Base-by-base conservation (phyloP, 78 protist genomes). In the Capsaspora owczarzaki region DNA sequence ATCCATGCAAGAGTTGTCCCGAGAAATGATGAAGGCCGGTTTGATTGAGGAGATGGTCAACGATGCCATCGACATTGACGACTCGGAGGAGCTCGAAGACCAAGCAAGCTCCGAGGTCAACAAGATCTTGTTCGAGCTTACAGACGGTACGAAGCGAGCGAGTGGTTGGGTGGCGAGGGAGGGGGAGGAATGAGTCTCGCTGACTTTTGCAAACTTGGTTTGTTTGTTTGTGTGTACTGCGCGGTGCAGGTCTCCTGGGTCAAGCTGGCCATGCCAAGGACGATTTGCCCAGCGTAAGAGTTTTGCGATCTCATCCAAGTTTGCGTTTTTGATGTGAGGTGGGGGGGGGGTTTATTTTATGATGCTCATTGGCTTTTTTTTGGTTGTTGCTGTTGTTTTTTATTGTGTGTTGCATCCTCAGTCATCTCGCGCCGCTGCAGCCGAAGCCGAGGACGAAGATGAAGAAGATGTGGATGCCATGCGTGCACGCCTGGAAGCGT, bases 1-100 rank as follows among this genome's bases (percentile, higher is more conserved):
- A 1, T 2, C 14, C 25, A 63, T 63, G 72, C 2, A 16, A 41
- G 72, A n/a, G 72, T 16, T 63, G 72, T 31, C 14, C 42, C 37
- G 41, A 14, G 72, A 63, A 16, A 63, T 63, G 72, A 63, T 63
- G 72, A 63, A 63, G 41, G 72, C 72, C 31, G 72, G 72, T 31
- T 14, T 63, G 20, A 63, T 63, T 63, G 72, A 63, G 20, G 72
- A 63, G 72, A 63, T 63, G 72, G 5, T 63, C 42, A 41, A 63
- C 6, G 72, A 63, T 16, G 41, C 72, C 8, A 63, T 63, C 35
- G 31, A 10, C 37, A 35, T 4, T 23, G 72, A 2, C 8, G 72
- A 63, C 37, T 3, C 2, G 31, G 72, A 63, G 42, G 72, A 63
- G 37, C 20, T 63, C 31, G 72, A 63, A 5, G 72, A n/a, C 23